Conservation (phyloP, 352 stramenopile species). For the Pythium inflatum region DNA sequence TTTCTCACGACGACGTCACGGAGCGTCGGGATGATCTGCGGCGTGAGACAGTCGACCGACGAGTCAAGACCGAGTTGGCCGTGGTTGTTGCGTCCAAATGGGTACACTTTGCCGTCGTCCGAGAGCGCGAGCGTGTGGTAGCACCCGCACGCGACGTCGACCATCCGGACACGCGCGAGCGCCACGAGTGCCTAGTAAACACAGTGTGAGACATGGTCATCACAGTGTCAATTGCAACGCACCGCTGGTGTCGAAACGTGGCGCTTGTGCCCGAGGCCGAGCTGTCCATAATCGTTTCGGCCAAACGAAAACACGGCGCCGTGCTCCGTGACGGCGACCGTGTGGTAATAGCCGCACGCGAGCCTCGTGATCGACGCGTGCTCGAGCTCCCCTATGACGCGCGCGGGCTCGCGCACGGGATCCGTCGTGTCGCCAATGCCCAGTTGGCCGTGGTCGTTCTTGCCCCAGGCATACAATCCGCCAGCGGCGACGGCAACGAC, state of each 20-base stretch:
- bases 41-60: constrained; percentile 67
- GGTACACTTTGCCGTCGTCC: constrained; percentile 87
- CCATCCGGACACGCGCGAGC: constrained; percentile 57
- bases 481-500: constrained; percentile 45
- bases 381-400: constrained; percentile 59
- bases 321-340: constrained; percentile 68
- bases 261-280: constrained; percentile 88
- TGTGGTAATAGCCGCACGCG: constrained; percentile 93
- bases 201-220: not conserved
- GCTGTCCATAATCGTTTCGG: constrained; percentile 93
- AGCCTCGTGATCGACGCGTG: constrained; percentile 71
- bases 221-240: constrained; percentile 8
- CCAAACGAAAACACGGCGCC: constrained; percentile 88
- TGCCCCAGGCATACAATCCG: constrained; percentile 85
- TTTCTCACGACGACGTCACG: constrained; percentile 63
- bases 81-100: constrained; percentile 95
- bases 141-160: constrained; percentile 81
- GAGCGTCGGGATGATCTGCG: constrained; percentile 74
- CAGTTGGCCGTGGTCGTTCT: constrained; percentile 93
- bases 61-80: constrained; percentile 89
- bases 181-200: constrained; percentile 48
- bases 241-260: constrained; percentile 64
- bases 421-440: constrained; percentile 64
- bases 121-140: constrained; percentile 86
- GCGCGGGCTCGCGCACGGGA: constrained; percentile 51